Base-by-base conservation (phyloP, 306 rosid species). In the Rosa persica region DNA sequence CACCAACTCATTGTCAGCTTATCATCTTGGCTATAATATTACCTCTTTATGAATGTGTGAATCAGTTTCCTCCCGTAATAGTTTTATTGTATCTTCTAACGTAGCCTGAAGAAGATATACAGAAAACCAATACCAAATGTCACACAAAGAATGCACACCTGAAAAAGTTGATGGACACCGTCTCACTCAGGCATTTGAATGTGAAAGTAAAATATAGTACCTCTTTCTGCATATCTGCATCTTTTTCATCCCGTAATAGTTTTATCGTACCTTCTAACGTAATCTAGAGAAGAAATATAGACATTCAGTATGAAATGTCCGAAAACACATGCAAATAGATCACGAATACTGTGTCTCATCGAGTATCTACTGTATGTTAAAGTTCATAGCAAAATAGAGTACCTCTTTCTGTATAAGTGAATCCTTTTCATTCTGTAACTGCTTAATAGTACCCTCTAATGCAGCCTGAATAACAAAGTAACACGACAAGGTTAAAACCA, bases 31-130 rank as follows among this genome's bases (percentile, higher is more conserved):
- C 48, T 69, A 81, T 42, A 70, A 11, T 60, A 65, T 67, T 83
- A 90, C 92, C 90, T 68, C 81, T 74, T 80, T 85, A 76, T 79
- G 87, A 4, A 69, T 74, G 68, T 48, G 86, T 46, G 83, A 74
- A 76, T 67, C 89, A n/a, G 76, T 82, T 79, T 88, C 97, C 70
- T 82, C 77, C 77, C 16, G 82, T 77, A 92, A 79, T 68, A 61
- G 80, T 73, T 79, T 89, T 65, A 87, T 76, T 49, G 85, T 69
- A 83, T 89, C 93, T 76, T 89, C 88, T 82, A 87, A 81, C 38
- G 54, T 44, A 78, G 47, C 81, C 97, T 92, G 91, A 74, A 76
- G 81, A 83, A 74, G 52, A 80, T 68, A 78, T 66, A 61, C 17
- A 77, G 25, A 57, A 70, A 67, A 65, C 22, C 48, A 73, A 75